Evolutionary conservation across 2,329 filamentous ascomycete genomes (phyloP), one percentile per base, ranked within the genome.

Genomic region (Coniochaeta sp.): DNA sequence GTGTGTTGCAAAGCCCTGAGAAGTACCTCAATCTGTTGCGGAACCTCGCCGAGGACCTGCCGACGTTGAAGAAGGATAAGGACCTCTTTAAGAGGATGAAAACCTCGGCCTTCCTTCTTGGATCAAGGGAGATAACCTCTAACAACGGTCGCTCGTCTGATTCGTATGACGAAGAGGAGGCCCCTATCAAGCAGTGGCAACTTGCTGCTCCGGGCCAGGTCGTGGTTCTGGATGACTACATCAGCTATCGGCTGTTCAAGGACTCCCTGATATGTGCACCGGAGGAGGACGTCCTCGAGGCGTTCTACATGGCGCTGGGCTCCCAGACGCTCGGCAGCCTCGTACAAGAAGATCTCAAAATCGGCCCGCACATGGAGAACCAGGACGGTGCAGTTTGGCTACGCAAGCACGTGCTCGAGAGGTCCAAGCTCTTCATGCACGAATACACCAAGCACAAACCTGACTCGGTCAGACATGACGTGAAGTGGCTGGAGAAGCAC

Each of bases 401-500:
- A 50, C 86, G 89, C 59, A 92, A 89, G 66, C 86, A 93, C 63
- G 90, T 98, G 19, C 78, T 96, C 4, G 96, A 99, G 72, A 86
- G 95, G 59, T 89, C 89, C 59, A 90, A 93, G 64, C 82, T 99
- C 28, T 99, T 98, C 72, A 78, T 99, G 30, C 89, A 97, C 69
- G 93, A 88, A 63, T 85, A 85, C 61, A 70, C 78, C 26, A 81
- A 90, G 68, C 89, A 93, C 70, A 83, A 87, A 38, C 79, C 83
- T 4, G 90, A 96, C 62, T 80, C 82, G n/a, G 87, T 99, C 69
- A 89, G 89, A 65, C 91, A 95, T 68, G 93, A 98, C 71, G 83
- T 86, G 7, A 90, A 89, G 66, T 99, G 95, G 95, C 79, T 99
- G 12, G 91, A 96, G 67, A 90, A 91, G 69, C 89, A 96, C 65